Conservation (phyloP, 208 protist genomes). For the Naegleria fowleri region DNA sequence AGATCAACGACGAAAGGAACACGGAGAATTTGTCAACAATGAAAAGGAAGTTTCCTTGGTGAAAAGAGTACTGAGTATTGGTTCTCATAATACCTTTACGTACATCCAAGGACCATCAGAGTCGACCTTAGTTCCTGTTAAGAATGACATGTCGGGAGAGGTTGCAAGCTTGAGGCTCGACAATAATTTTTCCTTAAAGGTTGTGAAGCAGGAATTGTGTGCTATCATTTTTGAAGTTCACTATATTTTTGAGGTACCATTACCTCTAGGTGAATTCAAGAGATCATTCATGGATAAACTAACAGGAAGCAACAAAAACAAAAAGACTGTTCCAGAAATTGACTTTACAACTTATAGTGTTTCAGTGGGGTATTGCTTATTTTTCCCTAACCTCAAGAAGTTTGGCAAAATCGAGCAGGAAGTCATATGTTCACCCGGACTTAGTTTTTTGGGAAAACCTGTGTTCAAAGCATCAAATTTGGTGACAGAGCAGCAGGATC, state of each 20-base stretch:
- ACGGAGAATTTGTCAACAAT: neutral
- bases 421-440: neutral
- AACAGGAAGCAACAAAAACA: neutral
- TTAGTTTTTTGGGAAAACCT: neutral
- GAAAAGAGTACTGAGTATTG: neutral
- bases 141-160: neutral
- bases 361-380: neutral
- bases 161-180: neutral
- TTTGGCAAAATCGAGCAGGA: neutral
- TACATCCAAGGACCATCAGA: neutral
- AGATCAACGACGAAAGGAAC: neutral
- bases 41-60: neutral
- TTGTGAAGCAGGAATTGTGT: neutral
- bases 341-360: neutral
- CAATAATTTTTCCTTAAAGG: neutral
- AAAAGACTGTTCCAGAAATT: neutral
- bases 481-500: neutral
- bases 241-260: neutral
- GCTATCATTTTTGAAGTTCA: neutral
- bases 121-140: neutral
- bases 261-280: neutral
- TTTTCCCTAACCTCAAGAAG: neutral
- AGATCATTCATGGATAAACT: neutral
- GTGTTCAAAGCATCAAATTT: neutral
- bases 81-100: neutral